Evolutionary conservation across 768 basidiomycete species (phyloP), one percentile per base, ranked within the genome.

Genomic region (Russula griseocarnosa): DNA sequence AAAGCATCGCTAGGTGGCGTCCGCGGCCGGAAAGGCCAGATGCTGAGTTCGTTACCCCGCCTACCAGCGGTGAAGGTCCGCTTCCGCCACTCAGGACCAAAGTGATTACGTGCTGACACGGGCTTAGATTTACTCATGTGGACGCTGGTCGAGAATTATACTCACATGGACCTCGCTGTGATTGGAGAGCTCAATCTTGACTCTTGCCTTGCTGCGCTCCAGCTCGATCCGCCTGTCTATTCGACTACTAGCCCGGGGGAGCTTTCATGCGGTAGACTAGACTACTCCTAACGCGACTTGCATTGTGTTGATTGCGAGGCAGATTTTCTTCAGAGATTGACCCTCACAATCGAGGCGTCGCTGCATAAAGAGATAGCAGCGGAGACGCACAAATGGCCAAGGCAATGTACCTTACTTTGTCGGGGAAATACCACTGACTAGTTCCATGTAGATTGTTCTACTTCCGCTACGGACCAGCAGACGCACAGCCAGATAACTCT

Each of bases 121-220:
- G 16, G 50, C 22, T 59, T 66, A 86, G 86, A 79, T 11, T 74
- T 75, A 36, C 74, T 79, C 5, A 73, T 87, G 58, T 84, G 82
- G 79, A 78, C 79, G 30, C 72, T 89, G 49, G 76, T 86, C 51
- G 87, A 89, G 71, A 77, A 86, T 50, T 88, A 86, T 70, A 81
- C 83, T 3, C 82, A 88, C 67, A 80, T 91, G 77, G 88, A 91
- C 67, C 75, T 88, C 13, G 86, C 83, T 6, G 77, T 80, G 16
- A 70, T 89, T 13, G 78, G 81, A 38, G 79, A 83, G 42, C 79
- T 90, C 24, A 78, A 81, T 36, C 81, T 84, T 46, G 81, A 81
- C 36, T 76, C 79, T 13, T 74, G 79, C 6, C 72, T 88, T 28
- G 73, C 78, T 3, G 79, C 79, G 0, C 78, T 87, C 58, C 71